These are phyloP conservation scores for Colletotrichum sojae DNA, from an alignment of 2,329 filamentous ascomycete genomes.

Conservation along the genomic window DNA sequence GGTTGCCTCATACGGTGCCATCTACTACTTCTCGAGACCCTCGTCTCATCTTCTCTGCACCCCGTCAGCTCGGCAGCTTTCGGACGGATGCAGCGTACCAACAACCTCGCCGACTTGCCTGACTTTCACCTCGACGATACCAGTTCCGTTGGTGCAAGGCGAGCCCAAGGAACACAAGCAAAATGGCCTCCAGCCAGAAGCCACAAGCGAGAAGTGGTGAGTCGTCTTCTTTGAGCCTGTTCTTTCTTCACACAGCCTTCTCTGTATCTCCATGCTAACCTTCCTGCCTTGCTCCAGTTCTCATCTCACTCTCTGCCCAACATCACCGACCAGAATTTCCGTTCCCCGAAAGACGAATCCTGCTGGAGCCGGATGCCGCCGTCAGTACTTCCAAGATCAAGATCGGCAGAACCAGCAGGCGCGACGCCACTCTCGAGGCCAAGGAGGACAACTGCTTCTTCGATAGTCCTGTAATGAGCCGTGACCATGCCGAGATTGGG, in stretches of 20 bases:
- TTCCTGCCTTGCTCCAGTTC: constrained; percentile 43
- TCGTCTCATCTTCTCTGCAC: constrained; percentile 17
- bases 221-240: not conserved
- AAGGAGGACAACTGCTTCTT: constrained; percentile 74
- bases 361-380: constrained; percentile 48
- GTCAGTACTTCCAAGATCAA: constrained; percentile 37
- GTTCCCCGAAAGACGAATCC: constrained; percentile 42
- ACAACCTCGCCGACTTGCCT: not conserved
- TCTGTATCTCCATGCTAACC: not conserved
- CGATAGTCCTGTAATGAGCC: constrained; percentile 80
- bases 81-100: constrained; percentile 24
- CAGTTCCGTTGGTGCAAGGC: not conserved
- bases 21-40: not conserved
- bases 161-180: not conserved
- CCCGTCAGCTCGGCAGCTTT: constrained; percentile 28
- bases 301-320: constrained; percentile 49
- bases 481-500: constrained; percentile 72
- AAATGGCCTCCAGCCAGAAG: constrained; percentile 29
- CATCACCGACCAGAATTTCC: constrained; percentile 41
- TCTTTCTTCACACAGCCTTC: not conserved
- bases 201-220: constrained; percentile 31
- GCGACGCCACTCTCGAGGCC: constrained; percentile 51
- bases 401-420: constrained; percentile 63
- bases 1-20: constrained; percentile 3
- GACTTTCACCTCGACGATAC: not conserved